phyloP scores from a whole-genome alignment of 1,139 yeast species.

The Pichia sp. region DNA sequence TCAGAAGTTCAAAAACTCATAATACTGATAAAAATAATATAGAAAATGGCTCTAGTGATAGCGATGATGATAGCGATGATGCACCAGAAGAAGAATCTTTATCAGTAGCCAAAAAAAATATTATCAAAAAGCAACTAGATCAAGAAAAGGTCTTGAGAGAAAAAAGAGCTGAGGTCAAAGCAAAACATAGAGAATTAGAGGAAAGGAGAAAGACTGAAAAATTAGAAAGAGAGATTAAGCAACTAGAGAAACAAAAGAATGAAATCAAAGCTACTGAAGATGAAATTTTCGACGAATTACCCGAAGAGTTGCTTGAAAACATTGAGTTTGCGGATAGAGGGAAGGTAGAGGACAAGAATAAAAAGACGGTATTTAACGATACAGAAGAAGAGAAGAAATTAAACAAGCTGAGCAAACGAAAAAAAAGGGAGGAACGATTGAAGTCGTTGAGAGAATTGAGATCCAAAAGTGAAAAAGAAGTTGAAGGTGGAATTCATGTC shows the following conservation, averaged over 20 bases:
- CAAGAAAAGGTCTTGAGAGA: slow-evolving; percentile 36
- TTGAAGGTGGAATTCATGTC: slow-evolving; percentile 48
- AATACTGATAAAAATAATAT: slow-evolving; percentile 10
- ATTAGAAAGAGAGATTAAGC: slow-evolving; percentile 38
- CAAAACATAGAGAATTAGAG: slow-evolving; percentile 49
- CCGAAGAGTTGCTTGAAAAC: slow-evolving; percentile 44
- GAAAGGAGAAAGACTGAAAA: slow-evolving; percentile 34
- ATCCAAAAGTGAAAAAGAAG: slow-evolving; percentile 39
- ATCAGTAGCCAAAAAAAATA: slow-evolving; percentile 20
- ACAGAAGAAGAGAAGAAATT: slow-evolving; percentile 30
- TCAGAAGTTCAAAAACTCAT: background rate
- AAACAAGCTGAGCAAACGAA: slow-evolving; percentile 35
- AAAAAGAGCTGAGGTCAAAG: slow-evolving; percentile 36
- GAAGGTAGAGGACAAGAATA: slow-evolving; percentile 24
- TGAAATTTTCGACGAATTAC: slow-evolving; percentile 47
- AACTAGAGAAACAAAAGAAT: slow-evolving; percentile 39
- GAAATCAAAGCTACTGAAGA: slow-evolving; percentile 29
- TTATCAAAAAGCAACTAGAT: slow-evolving; percentile 37
- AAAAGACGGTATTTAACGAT: slow-evolving; percentile 41
- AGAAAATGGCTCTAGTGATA: slow-evolving; percentile 10
- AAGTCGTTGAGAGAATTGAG: slow-evolving; percentile 39
- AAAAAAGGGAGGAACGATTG: slow-evolving; percentile 40
- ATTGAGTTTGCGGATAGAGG: slow-evolving; percentile 19
- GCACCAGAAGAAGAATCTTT: slow-evolving; percentile 34
- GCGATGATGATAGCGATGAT: slow-evolving; percentile 27